Evolutionary conservation across 768 basidiomycete genomes (phyloP).

Genomic region (Lentinula sp.): DNA sequence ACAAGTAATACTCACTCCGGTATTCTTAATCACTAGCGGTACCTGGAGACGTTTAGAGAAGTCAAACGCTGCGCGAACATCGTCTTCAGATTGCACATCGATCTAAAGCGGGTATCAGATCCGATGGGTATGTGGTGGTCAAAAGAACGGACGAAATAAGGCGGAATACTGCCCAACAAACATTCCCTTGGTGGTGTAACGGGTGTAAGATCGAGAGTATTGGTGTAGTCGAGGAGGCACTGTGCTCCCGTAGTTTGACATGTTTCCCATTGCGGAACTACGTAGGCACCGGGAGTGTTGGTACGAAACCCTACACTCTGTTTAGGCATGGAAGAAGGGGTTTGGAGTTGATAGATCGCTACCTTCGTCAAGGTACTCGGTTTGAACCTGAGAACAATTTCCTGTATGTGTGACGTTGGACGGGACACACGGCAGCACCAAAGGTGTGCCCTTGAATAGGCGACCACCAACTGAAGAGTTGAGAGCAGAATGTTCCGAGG

Average conservation of each 20-base stretch:
- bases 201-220: conserved; percentile 24
- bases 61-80: conserved; percentile 38
- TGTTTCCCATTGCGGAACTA: conserved; percentile 47
- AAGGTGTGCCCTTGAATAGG: neutral
- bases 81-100: conserved; percentile 31
- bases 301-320: conserved; percentile 13
- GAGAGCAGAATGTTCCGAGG: neutral
- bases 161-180: conserved; percentile 29
- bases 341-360: neutral
- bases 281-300: conserved; percentile 21
- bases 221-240: conserved; percentile 39
- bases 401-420: neutral
- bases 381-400: neutral
- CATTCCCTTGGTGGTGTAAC: conserved; percentile 24
- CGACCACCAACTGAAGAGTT: conserved; percentile 4
- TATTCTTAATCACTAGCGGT: conserved; percentile 46
- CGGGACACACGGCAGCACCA: neutral
- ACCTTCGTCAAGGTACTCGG: conserved; percentile 3
- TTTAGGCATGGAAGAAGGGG: neutral
- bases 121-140: neutral
- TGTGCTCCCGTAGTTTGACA: conserved; percentile 40
- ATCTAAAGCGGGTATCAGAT: conserved; percentile 21
- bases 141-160: conserved; percentile 26
- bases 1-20: conserved; percentile 30
- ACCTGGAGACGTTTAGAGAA: conserved; percentile 32